Evolutionary conservation across 805 yeast species (phyloP).

Genomic region (Cyberlindnera saturnus): DNA sequence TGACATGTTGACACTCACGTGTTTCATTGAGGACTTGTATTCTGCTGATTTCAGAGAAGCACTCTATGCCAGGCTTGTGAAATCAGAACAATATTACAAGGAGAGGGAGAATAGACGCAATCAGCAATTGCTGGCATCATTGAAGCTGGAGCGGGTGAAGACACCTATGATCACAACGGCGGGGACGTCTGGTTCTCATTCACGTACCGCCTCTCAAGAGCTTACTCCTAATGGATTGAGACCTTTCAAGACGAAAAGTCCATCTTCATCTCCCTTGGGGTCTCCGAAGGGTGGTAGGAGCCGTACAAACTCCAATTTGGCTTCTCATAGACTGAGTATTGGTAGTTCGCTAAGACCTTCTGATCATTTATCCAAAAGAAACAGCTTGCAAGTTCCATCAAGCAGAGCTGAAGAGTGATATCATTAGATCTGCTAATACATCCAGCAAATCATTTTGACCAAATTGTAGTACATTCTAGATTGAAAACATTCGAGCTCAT

Average conservation of each 20-base stretch:
- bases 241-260: slow-evolving; percentile 21
- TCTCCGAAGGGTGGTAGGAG: slow-evolving; percentile 17
- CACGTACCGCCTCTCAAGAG: background rate
- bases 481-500: background rate
- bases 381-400: slow-evolving; percentile 8
- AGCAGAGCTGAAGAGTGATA: too few relatives aligned
- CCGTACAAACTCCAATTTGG: slow-evolving; percentile 10
- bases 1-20: slow-evolving; percentile 7
- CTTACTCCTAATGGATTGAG: slow-evolving; percentile 16
- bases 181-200: slow-evolving; percentile 1
- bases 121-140: slow-evolving; percentile 9
- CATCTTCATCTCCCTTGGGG: slow-evolving; percentile 13
- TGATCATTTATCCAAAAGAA: slow-evolving; percentile 15
- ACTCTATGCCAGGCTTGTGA: slow-evolving; percentile 10
- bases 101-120: slow-evolving; percentile 13
- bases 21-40: slow-evolving; percentile 13
- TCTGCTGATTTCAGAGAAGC: slow-evolving; percentile 4
- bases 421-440: too few relatives aligned
- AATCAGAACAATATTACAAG: slow-evolving; percentile 12
- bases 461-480: background rate
- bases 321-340: slow-evolving; percentile 3
- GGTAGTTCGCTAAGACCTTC: slow-evolving; percentile 15
- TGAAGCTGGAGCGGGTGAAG: slow-evolving; percentile 8
- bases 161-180: slow-evolving; percentile 1
- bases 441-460: too few relatives aligned